Evolutionary conservation across 352 stramenopile species (phyloP).

Genomic region (Globisporangium viniferum): DNA sequence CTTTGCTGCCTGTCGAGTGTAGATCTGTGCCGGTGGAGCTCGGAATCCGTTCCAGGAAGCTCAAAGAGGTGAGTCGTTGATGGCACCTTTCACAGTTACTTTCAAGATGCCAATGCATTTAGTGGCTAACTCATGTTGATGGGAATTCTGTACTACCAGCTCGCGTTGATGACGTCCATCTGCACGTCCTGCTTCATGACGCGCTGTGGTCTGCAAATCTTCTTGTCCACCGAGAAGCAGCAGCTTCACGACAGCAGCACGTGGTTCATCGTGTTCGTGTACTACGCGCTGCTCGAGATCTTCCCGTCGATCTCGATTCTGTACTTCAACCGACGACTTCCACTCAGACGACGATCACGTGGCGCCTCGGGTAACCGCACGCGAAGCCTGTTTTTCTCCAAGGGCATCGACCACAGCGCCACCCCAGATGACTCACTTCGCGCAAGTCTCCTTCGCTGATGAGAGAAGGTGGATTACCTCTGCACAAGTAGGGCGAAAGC

Average conservation of each 20-base stretch:
- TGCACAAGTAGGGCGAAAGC: background rate
- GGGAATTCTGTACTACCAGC: conserved; percentile 13
- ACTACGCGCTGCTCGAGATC: conserved; percentile 81
- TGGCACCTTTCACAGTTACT: background rate
- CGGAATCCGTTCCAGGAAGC: conserved; percentile 75
- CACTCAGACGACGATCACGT: conserved; percentile 32
- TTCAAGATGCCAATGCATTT: background rate
- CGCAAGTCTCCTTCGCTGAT: conserved; percentile 44
- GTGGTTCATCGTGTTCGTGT: conserved; percentile 79
- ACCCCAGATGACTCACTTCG: conserved; percentile 26
- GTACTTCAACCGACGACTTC: conserved; percentile 83
- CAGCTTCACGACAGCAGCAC: conserved; percentile 76
- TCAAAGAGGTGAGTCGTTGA: conserved; percentile 51
- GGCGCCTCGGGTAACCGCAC: conserved; percentile 8
- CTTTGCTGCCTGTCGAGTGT: background rate
- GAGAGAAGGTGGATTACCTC: background rate
- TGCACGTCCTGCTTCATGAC: conserved; percentile 82
- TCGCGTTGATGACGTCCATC: conserved; percentile 77
- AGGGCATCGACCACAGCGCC: conserved; percentile 19
- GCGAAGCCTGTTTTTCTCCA: conserved; percentile 46
- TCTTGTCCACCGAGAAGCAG: conserved; percentile 60
- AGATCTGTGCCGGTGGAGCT: conserved; percentile 83
- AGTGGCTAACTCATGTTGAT: background rate
- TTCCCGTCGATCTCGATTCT: conserved; percentile 71
- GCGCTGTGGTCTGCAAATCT: conserved; percentile 66